Evolutionary conservation across 805 yeast genomes (phyloP).

Genomic region (Lipomyces yamadae): DNA sequence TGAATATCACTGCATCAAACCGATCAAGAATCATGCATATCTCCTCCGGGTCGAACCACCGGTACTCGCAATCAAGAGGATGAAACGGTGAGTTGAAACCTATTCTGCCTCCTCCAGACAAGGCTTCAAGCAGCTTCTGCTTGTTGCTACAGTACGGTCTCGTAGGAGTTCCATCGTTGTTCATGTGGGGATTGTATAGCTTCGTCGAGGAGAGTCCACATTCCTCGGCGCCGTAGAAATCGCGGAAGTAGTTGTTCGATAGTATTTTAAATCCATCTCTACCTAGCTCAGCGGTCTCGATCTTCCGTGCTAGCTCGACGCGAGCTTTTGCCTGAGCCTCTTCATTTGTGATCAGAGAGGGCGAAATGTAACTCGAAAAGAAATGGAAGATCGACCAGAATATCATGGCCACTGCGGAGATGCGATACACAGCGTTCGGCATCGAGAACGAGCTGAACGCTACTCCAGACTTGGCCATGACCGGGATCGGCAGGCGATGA

Average conservation of each 20-base stretch:
- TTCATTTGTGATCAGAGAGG: constrained; percentile 26
- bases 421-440: constrained; percentile 33
- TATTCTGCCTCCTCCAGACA: constrained; percentile 28
- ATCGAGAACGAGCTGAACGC: constrained; percentile 24
- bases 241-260: constrained; percentile 26
- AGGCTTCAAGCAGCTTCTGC: constrained; percentile 25
- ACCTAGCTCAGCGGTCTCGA: constrained; percentile 30
- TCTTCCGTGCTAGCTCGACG: constrained; percentile 24
- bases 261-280: constrained; percentile 30
- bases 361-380: constrained; percentile 14
- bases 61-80: constrained; percentile 34
- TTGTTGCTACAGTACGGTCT: constrained; percentile 32
- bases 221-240: constrained; percentile 37
- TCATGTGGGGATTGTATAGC: constrained; percentile 34
- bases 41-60: constrained; percentile 37
- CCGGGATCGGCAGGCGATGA: constrained; percentile 13
- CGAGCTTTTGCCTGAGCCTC: constrained; percentile 34
- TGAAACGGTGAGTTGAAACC: constrained; percentile 27
- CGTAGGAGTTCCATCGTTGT: constrained; percentile 28
- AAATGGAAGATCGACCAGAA: constrained; percentile 29
- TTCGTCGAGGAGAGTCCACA: constrained; percentile 28
- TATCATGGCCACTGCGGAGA: constrained; percentile 29
- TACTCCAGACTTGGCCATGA: constrained; percentile 28
- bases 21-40: constrained; percentile 37
- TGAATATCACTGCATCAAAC: constrained; percentile 33